Percentiles rank a stretch among this genome's conserved stretches.
Conservation (phyloP, 352 stramenopile species). For the Elongisporangium undulatum region DNA sequence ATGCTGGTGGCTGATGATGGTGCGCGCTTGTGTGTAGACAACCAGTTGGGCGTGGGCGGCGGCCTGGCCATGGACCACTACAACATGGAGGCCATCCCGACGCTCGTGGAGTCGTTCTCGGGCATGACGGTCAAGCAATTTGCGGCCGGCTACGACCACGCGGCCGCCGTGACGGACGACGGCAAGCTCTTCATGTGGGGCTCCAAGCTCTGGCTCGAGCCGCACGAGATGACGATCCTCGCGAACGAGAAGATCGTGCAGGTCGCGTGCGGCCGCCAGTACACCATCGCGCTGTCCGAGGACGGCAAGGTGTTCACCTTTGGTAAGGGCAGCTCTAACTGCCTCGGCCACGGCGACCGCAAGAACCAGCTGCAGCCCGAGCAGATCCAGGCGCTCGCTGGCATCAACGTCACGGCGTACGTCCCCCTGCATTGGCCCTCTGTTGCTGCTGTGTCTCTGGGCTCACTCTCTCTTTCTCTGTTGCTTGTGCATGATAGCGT, state of each 20-base stretch:
- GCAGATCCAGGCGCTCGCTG: conserved; percentile 57
- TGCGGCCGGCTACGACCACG: conserved; percentile 92
- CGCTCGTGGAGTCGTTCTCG: conserved; percentile 72
- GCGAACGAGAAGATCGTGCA: conserved; percentile 66
- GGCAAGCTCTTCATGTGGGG: conserved; percentile 82
- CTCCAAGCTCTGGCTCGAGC: conserved; percentile 91
- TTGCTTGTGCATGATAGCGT: conserved; percentile 26
- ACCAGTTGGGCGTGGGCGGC: conserved; percentile 86
- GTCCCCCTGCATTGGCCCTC: conserved; percentile 7
- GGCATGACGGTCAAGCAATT: conserved; percentile 79
- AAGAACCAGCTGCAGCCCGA: conserved; percentile 88
- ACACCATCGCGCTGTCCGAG: conserved; percentile 74
- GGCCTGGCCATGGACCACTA: conserved; percentile 91
- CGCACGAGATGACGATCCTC: conserved; percentile 83
- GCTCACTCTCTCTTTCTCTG: conserved; percentile 4
- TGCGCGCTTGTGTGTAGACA: conserved; percentile 34
- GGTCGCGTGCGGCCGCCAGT: conserved; percentile 81
- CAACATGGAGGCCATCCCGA: conserved; percentile 92
- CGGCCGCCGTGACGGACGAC: conserved; percentile 74
- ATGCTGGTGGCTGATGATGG: conserved; percentile 7
- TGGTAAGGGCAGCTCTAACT: conserved; percentile 84
- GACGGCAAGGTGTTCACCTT: conserved; percentile 85
- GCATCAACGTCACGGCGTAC: conserved; percentile 63
- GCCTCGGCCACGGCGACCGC: conserved; percentile 84
- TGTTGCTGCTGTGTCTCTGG: not conserved